A percentile compares a stretch with the other conserved stretches of the same genome.
phyloP scores from a whole-genome alignment of 768 basidiomycete species.

The Kwoniella dendrophila region DNA sequence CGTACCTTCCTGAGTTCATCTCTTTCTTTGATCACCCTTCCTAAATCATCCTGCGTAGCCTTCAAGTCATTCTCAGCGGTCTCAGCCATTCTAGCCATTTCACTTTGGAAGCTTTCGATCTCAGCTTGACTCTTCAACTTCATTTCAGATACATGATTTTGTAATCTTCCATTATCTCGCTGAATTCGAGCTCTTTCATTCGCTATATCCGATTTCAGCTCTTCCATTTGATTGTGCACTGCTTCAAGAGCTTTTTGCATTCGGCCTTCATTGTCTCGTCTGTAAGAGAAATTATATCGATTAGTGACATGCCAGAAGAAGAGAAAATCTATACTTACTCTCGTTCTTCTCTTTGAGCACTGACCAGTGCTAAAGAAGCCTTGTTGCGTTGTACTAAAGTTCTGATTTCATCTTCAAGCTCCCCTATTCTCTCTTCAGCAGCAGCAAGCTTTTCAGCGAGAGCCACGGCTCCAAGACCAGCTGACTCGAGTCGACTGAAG shows the following conservation, averaged over 20 bases:
- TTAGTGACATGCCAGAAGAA: slow-evolving; percentile 2
- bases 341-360: slow-evolving; percentile 33
- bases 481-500: slow-evolving; percentile 52
- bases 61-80: slow-evolving; percentile 28
- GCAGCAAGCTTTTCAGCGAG: slow-evolving; percentile 48
- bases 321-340: slow-evolving; percentile 24
- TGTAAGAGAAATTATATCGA: not conserved
- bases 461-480: slow-evolving; percentile 40
- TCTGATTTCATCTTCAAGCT: slow-evolving; percentile 47
- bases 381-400: slow-evolving; percentile 39
- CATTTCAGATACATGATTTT: slow-evolving; percentile 32
- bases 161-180: slow-evolving; percentile 31
- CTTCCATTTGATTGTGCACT: slow-evolving; percentile 39
- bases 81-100: slow-evolving; percentile 26
- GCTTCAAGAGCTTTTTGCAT: slow-evolving; percentile 31
- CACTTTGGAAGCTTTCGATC: slow-evolving; percentile 30
- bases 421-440: slow-evolving; percentile 38
- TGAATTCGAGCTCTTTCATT: slow-evolving; percentile 35
- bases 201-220: slow-evolving; percentile 29
- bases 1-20: slow-evolving; percentile 22
- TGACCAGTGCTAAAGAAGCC: slow-evolving; percentile 38
- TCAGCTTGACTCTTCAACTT: slow-evolving; percentile 26
- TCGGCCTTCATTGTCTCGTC: slow-evolving; percentile 27
- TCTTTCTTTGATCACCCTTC: slow-evolving; percentile 6
- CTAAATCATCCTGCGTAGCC: slow-evolving; percentile 1